Base-by-base conservation (phyloP, 441 rosid genomes). In the Gossypium gossypioides region DNA sequence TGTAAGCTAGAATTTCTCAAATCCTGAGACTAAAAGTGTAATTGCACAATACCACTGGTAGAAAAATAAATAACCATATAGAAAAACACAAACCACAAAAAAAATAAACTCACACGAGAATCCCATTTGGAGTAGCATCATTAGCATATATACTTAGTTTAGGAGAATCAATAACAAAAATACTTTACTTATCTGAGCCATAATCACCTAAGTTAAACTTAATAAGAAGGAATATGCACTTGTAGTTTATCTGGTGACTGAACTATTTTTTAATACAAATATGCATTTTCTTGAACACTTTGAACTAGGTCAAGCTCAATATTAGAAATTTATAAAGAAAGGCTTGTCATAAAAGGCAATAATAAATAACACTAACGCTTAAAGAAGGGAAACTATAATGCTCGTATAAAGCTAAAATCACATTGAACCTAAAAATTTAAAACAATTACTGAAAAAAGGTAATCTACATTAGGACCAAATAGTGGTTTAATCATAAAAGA, bases 221-320 rank as follows among this genome's bases (percentile, higher is more conserved):
- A 60, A 60, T 10, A 18, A 34, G 25, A 70, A 34, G 27, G 25
- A 25, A 73, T 70, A 55, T 42, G 18, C 54, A 92, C 99, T 97
- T 90, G 97, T 77, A 92, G 78, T 76, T 94, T 94, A 74, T 90
- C 96, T 15, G 99, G 97, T 21, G 99, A 94, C 54, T 94, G 96
- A 79, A 92, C 97, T 73, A 94, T 84, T 83, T 82, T 87, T 51
- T 95, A 85, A 12, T 91, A 87, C 27, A 90, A 82, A 72, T 83
- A 84, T 64, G 91, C 91, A 81, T 92, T 95, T 72, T 89, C 95
- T 83, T 88, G 96, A 34, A 85, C 94, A 73, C 89, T 86, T 81
- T 89, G 91, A 46, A 89, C 90, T 46, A 92, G 86, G 50, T 84
- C 89, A 76, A 85, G 87, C 80, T 92, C 97, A 2, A 91, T 90